Conservation (phyloP, 805 yeast genomes). For the Nakazawaea peltata region DNA sequence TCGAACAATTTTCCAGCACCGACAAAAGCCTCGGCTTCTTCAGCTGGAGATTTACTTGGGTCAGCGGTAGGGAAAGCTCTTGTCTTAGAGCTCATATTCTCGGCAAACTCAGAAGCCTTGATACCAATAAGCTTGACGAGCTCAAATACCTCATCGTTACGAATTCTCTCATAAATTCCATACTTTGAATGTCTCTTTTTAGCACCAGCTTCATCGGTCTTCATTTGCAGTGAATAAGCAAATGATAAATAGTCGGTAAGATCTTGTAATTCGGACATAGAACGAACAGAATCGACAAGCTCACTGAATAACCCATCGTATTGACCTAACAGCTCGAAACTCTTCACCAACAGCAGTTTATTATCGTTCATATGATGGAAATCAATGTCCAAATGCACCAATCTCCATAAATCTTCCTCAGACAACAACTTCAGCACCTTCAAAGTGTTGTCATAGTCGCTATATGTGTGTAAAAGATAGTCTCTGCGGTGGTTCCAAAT, state of each 20-base stretch:
- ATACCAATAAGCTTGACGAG: conserved; percentile 70
- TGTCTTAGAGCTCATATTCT: conserved; percentile 60
- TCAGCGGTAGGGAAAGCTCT: conserved; percentile 71
- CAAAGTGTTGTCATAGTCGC: conserved; percentile 31
- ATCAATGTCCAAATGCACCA: conserved; percentile 78
- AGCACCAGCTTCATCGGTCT: conserved; percentile 26
- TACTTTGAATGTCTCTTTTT: conserved; percentile 52
- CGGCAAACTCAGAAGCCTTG: conserved; percentile 74
- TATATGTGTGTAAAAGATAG: conserved; percentile 56
- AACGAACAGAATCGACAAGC: conserved; percentile 44
- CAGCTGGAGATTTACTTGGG: conserved; percentile 50
- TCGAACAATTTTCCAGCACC: conserved; percentile 38
- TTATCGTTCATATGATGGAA: conserved; percentile 80
- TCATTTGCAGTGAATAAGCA: conserved; percentile 51
- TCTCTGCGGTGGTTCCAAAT: conserved; percentile 95
- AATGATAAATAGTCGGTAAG: conserved; percentile 77
- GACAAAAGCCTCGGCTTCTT: conserved; percentile 36
- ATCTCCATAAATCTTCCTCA: conserved; percentile 90
- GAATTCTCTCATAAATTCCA: conserved; percentile 58
- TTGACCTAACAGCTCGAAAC: conserved; percentile 44
- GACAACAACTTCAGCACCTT: conserved; percentile 44
- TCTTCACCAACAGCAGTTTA: conserved; percentile 45
- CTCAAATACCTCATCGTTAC: conserved; percentile 52
- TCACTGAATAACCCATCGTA: conserved; percentile 53
- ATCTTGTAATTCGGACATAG: conserved; percentile 81